Percentiles rank a stretch among this genome's conserved stretches.
Evolutionary conservation across 495 filamentous ascomycete species (phyloP).

Genomic region (Aspergillus cristatus): DNA sequence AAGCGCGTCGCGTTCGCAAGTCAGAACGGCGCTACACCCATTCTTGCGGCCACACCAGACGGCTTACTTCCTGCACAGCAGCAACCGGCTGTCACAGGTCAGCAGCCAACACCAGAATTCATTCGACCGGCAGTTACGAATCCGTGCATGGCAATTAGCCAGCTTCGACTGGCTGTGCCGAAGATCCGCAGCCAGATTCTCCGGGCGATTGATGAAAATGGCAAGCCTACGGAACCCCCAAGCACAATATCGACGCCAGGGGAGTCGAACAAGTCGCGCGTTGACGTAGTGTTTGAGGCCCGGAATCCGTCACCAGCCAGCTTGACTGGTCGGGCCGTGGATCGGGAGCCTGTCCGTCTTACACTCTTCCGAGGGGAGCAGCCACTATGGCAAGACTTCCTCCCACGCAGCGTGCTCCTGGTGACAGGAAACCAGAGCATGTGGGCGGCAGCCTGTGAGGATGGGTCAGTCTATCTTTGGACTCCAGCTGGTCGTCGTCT

Average conservation of each 20-base stretch:
- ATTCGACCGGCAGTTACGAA: conserved; percentile 80
- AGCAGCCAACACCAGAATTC: conserved; percentile 71
- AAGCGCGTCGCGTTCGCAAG: conserved; percentile 50
- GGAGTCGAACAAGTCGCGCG: conserved; percentile 51
- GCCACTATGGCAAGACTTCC: conserved; percentile 84
- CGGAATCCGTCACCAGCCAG: conserved; percentile 55
- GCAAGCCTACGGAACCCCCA: conserved; percentile 39
- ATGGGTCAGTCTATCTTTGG: conserved; percentile 89
- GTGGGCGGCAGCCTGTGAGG: conserved; percentile 89
- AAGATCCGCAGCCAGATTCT: conserved; percentile 76
- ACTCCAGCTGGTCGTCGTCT: conserved; percentile 86
- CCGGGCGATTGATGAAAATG: conserved; percentile 35
- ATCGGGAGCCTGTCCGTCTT: conserved; percentile 74
- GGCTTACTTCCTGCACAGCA: conserved; percentile 61
- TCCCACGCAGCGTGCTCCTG: conserved; percentile 73
- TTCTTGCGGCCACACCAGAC: conserved; percentile 66
- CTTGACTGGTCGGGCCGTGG: conserved; percentile 44
- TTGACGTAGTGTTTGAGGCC: conserved; percentile 63
- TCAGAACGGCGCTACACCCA: conserved; percentile 58
- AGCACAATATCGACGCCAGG: conserved; percentile 22
- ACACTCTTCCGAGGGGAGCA: conserved; percentile 76
- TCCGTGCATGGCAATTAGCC: conserved; percentile 69
- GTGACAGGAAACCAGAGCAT: conserved; percentile 82
- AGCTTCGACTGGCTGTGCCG: conserved; percentile 82
- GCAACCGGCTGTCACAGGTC: conserved; percentile 43